Evolutionary conservation across 208 protist species (phyloP), one percentile per base, ranked within the genome.

Genomic region (Trypanosoma rangeli): DNA sequence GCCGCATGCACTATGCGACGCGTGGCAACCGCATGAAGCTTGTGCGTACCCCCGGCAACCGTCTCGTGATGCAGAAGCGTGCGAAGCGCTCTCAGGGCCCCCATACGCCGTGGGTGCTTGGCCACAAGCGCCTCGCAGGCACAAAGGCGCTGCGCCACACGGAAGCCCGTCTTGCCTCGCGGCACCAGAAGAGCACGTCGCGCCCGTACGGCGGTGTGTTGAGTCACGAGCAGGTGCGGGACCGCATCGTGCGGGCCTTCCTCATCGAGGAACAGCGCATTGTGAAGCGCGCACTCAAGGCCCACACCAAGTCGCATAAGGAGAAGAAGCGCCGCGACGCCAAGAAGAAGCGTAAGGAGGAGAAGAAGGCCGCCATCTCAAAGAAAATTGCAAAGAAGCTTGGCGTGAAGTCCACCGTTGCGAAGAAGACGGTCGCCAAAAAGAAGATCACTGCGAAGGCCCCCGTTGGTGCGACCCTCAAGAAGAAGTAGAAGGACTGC

Each of bases 201-300:
- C 97, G 98, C 74, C 91, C 98, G 33, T 99, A 99, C 76, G 98
- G 98, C 81, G 98, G 97, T 70, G 90, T 96, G 68, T 87, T 97
- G 58, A 99, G 95, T 89, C 81, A 93, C 71, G 89, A 76, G 48
- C 98, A 98, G 83, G 96, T 99, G 67, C 92, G 94, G 70, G 87
- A 98, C 65, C 91, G 97, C 78, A 94, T 99, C 77, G 84, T 99
- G 52, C 96, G 98, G 74, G 98, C 98, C 61, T 99, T 99, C 97
- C 95, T 99, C 66, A 92, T 99, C 57, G 98, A 99, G 94, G 98
- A 99, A 90, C 97, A 99, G 89, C 99, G 98, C 89, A 97, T 99
- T 74, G 97, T 99, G 59, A 99, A 99, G 97, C 73, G 87, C 54
- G 88, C 84, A 44, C 82, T 94, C 53, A 82, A 79, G 67, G 85